Base-by-base conservation (phyloP, 139 green algal species). In the Haematococcus sp. region DNA sequence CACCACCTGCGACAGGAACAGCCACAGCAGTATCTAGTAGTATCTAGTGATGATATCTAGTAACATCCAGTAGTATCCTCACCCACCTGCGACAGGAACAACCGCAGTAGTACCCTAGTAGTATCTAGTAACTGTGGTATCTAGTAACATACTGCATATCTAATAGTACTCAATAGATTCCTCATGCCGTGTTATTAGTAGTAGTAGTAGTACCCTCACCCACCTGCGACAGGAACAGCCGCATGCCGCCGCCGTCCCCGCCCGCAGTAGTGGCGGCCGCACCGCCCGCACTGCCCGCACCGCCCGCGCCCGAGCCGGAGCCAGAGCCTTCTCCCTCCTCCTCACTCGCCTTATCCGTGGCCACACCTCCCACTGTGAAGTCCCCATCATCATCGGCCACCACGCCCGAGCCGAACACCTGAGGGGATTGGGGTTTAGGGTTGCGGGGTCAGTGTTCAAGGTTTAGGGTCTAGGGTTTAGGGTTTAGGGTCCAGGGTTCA, bases 321-420 rank as follows among this genome's bases (percentile, higher is more conserved):
- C 20, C 55, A 63, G 22, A 35, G 27, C 58, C 30, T 30, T 68
- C 54, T 30, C 63, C 34, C 22, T 65, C 40, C 70, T 33, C 32
- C 71, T 68, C 23, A 5, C 51, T n/a, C 46, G 28, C 40, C 40
- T 17, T 35, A 15, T 25, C 25, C 4, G 58, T 65, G 25, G 58
- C 25, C 20, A 65, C 28, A 20, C n/a, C 81, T 20, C 74, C 76
- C 23, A 55, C 78, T 3, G 71, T 77, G 70, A 85, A 96, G 69
- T 94, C 92, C 7, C 84, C 89, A n/a, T 92, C 86, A 30, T 96
- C 93, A 54, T 94, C 89, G 23, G 84, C 81, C 58, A 96, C 89
- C 35, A 86, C 61, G 52, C 83, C 83, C 20, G 93, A 95, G 25
- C 86, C 91, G 76, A 89, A 97, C 31, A 97, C 68, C n/a, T n/a